A percentile compares a stretch with the other conserved stretches of the same genome.
phyloP scores from a whole-genome alignment of 768 basidiomycete genomes.

The Kwoniella bestiolae region DNA sequence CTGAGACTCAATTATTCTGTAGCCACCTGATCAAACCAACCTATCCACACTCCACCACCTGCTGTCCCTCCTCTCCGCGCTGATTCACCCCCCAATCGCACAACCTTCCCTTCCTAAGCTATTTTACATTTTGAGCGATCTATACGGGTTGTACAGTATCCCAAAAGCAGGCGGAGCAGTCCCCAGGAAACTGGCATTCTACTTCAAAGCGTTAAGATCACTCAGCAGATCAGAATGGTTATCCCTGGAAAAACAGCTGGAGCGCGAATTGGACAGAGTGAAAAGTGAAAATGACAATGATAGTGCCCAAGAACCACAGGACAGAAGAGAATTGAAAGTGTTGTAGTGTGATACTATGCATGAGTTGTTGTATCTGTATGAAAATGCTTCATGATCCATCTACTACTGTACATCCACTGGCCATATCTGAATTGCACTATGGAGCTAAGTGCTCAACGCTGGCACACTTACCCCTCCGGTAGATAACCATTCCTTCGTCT shows the following conservation, averaged over 20 bases:
- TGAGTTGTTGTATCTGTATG: background rate
- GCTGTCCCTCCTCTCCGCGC: slow-evolving; percentile 12
- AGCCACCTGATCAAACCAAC: background rate
- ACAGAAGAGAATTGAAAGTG: background rate
- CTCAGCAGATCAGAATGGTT: slow-evolving; percentile 40
- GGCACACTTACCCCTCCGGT: slow-evolving; percentile 64
- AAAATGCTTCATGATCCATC: background rate
- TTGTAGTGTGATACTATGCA: background rate
- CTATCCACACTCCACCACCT: slow-evolving; percentile 26
- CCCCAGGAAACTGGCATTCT: slow-evolving; percentile 42
- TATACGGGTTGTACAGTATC: slow-evolving; percentile 28
- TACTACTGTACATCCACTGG: no score
- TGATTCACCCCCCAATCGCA: slow-evolving; percentile 44
- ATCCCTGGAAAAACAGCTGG: slow-evolving; percentile 30
- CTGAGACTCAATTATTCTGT: no score
- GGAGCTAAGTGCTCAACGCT: slow-evolving; percentile 4
- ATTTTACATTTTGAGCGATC: slow-evolving; percentile 33
- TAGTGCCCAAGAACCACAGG: background rate
- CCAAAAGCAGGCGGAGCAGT: slow-evolving; percentile 31
- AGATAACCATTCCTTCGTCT: slow-evolving; percentile 88
- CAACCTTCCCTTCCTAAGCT: slow-evolving; percentile 21
- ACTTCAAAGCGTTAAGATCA: slow-evolving; percentile 32
- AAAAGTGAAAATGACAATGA: slow-evolving; percentile 2
- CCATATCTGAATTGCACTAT: no score
- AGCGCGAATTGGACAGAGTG: slow-evolving; percentile 35